Evolutionary conservation across 208 protist genomes (phyloP).

Genomic region (Leishmania tarentolae): DNA sequence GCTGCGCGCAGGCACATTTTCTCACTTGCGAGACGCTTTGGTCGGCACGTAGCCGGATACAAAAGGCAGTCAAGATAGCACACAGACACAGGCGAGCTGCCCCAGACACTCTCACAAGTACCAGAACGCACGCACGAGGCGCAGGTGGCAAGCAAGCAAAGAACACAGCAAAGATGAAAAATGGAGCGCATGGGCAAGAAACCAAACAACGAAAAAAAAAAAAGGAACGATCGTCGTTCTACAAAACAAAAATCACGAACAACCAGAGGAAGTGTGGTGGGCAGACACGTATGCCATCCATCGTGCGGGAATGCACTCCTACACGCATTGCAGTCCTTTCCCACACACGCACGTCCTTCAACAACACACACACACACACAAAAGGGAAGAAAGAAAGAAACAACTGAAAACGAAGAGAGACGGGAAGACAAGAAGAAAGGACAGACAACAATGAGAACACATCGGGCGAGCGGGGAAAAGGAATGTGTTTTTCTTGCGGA

Average conservation of each 20-base stretch:
- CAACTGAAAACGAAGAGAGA: neutral
- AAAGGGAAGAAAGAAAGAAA: too few species aligned
- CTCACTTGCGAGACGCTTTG: neutral
- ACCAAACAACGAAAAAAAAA: neutral
- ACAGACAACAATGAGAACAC: neutral
- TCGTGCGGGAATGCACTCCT: too few species aligned
- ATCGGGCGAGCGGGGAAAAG: neutral
- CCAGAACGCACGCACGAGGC: neutral
- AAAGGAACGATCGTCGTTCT: neutral
- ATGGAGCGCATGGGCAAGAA: neutral
- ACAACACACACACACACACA: neutral
- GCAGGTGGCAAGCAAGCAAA: neutral
- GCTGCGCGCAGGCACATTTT: neutral
- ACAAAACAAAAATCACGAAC: neutral
- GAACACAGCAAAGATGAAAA: neutral
- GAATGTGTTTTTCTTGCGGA: neutral
- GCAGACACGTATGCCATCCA: neutral
- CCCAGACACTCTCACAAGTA: neutral
- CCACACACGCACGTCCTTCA: neutral
- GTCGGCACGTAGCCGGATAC: neutral
- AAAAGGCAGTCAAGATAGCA: neutral
- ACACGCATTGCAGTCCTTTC: neutral
- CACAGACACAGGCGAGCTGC: neutral
- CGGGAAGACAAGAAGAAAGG: neutral
- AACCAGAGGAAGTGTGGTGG: neutral